These are phyloP conservation scores for Ceratocystis diversiconidia DNA, from an alignment of 2,329 filamentous ascomycete genomes.

Conservation along the genomic window DNA sequence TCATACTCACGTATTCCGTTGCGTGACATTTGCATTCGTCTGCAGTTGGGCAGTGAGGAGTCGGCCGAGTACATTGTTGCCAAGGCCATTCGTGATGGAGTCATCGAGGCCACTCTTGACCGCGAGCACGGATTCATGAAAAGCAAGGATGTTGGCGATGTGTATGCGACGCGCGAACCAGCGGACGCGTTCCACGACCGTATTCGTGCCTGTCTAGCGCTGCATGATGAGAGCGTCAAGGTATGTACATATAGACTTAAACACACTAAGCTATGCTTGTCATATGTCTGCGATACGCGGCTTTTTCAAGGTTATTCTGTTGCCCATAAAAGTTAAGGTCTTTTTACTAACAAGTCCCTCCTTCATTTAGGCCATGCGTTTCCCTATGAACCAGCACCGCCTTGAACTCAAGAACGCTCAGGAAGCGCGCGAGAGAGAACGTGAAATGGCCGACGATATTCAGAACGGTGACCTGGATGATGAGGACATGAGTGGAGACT, in stretches of 20 bases:
- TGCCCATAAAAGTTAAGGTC: neutral
- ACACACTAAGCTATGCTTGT: neutral
- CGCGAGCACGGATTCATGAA: conserved; percentile 96
- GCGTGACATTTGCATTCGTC: conserved; percentile 88
- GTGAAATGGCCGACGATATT: conserved; percentile 97
- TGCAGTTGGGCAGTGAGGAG: conserved; percentile 89
- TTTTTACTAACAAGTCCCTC: conserved; percentile 22
- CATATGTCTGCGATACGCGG: neutral
- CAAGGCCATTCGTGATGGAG: conserved; percentile 93
- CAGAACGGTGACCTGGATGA: conserved; percentile 95
- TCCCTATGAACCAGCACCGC: conserved; percentile 98
- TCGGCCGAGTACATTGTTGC: conserved; percentile 98
- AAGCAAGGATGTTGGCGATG: conserved; percentile 90
- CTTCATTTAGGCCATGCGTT: conserved; percentile 72
- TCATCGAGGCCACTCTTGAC: conserved; percentile 89
- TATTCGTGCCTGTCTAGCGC: conserved; percentile 75
- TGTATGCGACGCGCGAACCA: conserved; percentile 90
- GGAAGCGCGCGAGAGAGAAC: conserved; percentile 90
- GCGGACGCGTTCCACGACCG: conserved; percentile 96
- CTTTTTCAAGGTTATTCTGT: conserved; percentile 19
- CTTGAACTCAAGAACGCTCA: conserved; percentile 96
- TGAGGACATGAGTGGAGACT: conserved; percentile 88
- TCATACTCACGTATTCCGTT: conserved; percentile 96
- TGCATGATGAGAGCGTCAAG: conserved; percentile 98
- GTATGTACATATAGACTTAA: conserved; percentile 32